phyloP scores from a whole-genome alignment of 2,329 filamentous ascomycete genomes.

The Penicillium sp. region DNA sequence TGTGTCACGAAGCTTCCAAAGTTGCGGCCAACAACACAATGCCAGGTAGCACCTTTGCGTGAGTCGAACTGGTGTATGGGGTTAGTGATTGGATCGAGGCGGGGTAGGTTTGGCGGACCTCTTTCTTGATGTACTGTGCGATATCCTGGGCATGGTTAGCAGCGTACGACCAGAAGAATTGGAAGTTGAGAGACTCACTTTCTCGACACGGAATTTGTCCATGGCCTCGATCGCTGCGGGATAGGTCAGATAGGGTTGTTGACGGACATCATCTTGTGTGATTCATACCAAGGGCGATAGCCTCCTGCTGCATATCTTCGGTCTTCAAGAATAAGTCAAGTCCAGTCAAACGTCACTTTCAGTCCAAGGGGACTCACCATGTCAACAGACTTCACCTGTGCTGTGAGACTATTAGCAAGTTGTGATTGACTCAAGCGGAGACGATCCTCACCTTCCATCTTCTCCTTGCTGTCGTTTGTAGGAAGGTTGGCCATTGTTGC shows the following conservation, averaged over 20 bases:
- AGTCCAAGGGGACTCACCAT: constrained; percentile 67
- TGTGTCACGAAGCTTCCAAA: constrained; percentile 99
- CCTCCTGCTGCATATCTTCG: constrained; percentile 96
- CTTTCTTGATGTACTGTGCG: constrained; percentile 92
- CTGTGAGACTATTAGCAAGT: constrained; percentile 51
- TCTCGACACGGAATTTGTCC: constrained; percentile 71
- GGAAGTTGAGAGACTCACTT: constrained; percentile 49
- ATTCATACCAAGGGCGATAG: constrained; percentile 85
- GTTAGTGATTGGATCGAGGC: constrained; percentile 18
- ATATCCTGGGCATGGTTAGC: constrained; percentile 68
- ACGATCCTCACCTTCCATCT: constrained; percentile 69
- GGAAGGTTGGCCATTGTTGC: constrained; percentile 41
- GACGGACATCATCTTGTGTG: neutral
- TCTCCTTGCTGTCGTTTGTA: constrained; percentile 60
- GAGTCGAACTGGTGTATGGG: constrained; percentile 74
- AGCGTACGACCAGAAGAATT: neutral
- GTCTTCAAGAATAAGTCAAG: constrained; percentile 60
- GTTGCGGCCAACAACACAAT: constrained; percentile 97
- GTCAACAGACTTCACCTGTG: constrained; percentile 95
- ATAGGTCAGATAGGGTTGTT: constrained; percentile 28
- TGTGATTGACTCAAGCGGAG: neutral
- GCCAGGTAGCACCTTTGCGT: constrained; percentile 97
- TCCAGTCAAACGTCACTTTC: constrained; percentile 5
- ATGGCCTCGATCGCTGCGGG: constrained; percentile 67
- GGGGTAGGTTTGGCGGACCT: constrained; percentile 56